Conservation (phyloP, 176 grass and related monocot species). For the Rhynchospora pubera region DNA sequence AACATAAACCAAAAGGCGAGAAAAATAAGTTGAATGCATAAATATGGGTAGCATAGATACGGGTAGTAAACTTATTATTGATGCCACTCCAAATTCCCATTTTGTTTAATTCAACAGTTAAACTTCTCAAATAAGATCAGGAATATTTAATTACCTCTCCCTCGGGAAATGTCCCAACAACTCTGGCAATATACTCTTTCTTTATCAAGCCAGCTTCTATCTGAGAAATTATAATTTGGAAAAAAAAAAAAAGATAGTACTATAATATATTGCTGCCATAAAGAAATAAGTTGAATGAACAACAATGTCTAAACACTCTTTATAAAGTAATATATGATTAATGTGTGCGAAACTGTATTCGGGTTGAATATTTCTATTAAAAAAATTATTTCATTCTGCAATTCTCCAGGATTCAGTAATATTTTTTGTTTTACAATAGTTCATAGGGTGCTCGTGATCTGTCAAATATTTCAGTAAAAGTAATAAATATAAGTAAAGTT, state of each 20-base stretch:
- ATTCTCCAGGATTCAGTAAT: not conserved
- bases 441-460: not conserved
- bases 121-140: not conserved
- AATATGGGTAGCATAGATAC: too few species aligned
- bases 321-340: not conserved
- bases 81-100: not conserved
- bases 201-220: conserved; percentile 73
- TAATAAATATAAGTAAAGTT: not conserved
- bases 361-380: not conserved
- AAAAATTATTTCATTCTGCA: not conserved
- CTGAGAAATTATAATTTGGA: conserved; percentile 18
- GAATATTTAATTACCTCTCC: conserved; percentile 49
- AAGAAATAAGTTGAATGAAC: not conserved
- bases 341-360: not conserved
- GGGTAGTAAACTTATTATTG: not conserved
- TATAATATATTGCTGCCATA: not conserved
- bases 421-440: not conserved
- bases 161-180: conserved; percentile 85
- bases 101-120: not conserved
- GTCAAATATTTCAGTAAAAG: not conserved
- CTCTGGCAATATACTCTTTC: conserved; percentile 95
- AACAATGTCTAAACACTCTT: not conserved
- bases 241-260: not conserved
- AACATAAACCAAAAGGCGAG: not conserved
- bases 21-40: not conserved